phyloP scores from a whole-genome alignment of 2,329 filamentous ascomycete genomes.

The Hypoxylon sp. region DNA sequence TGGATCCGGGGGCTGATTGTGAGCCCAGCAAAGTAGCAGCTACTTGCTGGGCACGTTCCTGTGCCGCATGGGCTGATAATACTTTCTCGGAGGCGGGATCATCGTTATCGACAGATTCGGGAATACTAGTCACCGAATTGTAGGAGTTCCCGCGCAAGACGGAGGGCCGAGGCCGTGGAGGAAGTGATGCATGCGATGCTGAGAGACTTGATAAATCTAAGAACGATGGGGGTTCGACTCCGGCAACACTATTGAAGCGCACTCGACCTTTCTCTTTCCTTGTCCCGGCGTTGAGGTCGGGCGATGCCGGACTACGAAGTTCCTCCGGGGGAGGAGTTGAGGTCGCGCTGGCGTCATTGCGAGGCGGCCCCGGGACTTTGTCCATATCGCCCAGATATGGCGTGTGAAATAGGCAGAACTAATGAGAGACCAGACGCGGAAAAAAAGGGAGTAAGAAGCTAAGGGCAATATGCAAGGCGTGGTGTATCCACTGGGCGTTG shows the following conservation, averaged over 20 bases:
- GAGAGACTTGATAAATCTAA: constrained; percentile 38
- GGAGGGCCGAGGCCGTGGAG: constrained; percentile 56
- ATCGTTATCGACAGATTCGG: constrained; percentile 47
- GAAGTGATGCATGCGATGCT: constrained; percentile 29
- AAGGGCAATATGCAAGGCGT: constrained; percentile 19
- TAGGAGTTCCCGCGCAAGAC: constrained; percentile 59
- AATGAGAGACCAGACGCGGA: constrained; percentile 21
- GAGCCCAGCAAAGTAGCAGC: constrained; percentile 56
- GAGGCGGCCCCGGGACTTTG: constrained; percentile 36
- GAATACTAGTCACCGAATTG: constrained; percentile 53
- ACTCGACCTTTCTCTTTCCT: constrained; percentile 62
- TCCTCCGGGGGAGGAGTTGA: constrained; percentile 37
- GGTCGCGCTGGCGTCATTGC: constrained; percentile 34
- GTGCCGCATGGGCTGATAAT: constrained; percentile 57
- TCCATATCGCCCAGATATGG: constrained; percentile 36
- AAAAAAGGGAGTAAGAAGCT: constrained; percentile 17
- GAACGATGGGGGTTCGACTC: constrained; percentile 48
- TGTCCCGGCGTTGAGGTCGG: constrained; percentile 28
- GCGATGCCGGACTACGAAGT: constrained; percentile 37
- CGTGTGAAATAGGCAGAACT: constrained; percentile 20
- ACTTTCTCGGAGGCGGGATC: constrained; percentile 47
- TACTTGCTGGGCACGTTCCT: constrained; percentile 58
- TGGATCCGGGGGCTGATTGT: constrained; percentile 53
- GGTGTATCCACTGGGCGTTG: constrained; percentile 12
- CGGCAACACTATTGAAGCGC: constrained; percentile 62